Evolutionary conservation across 2,329 filamentous ascomycete species (phyloP).

Genomic region (Dothideomycetidae sp.): DNA sequence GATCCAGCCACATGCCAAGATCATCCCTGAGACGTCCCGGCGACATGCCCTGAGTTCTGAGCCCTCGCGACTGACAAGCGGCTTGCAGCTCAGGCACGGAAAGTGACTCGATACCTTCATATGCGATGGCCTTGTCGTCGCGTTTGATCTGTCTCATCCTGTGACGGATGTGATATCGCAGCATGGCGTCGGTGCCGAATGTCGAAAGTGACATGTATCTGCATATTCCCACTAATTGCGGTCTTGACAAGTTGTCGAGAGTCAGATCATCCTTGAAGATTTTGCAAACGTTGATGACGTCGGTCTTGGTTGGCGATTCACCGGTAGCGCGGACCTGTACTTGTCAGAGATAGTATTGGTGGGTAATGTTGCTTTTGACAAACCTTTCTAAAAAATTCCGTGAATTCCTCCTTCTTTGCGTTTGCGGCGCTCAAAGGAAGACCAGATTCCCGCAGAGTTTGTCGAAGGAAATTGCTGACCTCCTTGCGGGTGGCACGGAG

Average conservation of each 20-base stretch:
- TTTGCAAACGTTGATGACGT: constrained; percentile 98
- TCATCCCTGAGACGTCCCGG: constrained; percentile 80
- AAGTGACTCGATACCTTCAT: constrained; percentile 81
- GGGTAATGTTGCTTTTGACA: background rate
- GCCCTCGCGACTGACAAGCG: constrained; percentile 79
- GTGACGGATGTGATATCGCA: constrained; percentile 91
- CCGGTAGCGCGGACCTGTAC: constrained; percentile 55
- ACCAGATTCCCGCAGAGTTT: constrained; percentile 85
- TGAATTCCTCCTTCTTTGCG: constrained; percentile 58
- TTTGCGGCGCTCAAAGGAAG: constrained; percentile 72
- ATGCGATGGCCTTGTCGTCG: constrained; percentile 86
- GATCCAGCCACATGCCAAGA: constrained; percentile 83
- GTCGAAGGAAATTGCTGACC: constrained; percentile 76
- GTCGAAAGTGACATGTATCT: constrained; percentile 96
- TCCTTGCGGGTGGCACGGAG: constrained; percentile 82
- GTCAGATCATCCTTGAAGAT: constrained; percentile 97
- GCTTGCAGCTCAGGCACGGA: constrained; percentile 89
- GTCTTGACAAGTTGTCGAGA: constrained; percentile 87
- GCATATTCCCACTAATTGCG: constrained; percentile 94
- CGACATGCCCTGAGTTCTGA: constrained; percentile 83
- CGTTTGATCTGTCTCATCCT: constrained; percentile 99
- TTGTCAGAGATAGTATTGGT: constrained; percentile 11
- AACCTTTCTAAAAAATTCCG: constrained; percentile 97
- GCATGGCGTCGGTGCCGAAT: constrained; percentile 94
- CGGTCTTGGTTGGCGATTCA: constrained; percentile 71